Evolutionary conservation across 2,329 filamentous ascomycete genomes (phyloP).

Genomic region (Verticillium isaacii): DNA sequence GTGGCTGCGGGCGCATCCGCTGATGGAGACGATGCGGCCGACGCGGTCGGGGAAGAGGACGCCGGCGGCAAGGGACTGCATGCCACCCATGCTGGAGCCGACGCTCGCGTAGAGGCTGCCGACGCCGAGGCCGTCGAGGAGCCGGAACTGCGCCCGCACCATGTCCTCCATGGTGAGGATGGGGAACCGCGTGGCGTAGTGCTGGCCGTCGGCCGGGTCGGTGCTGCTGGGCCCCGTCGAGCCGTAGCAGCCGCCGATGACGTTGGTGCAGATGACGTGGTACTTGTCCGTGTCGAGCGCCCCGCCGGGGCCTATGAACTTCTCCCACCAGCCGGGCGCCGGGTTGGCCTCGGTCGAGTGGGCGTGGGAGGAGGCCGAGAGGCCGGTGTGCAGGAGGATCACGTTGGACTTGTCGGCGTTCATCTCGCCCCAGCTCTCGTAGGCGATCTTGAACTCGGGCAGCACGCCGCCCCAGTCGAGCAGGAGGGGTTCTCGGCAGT

Average conservation of each 20-base stretch:
- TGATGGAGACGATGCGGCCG: slow-evolving; percentile 79
- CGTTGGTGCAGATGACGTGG: slow-evolving; percentile 93
- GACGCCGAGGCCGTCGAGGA: slow-evolving; percentile 77
- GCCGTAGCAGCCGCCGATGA: slow-evolving; percentile 92
- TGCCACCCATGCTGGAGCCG: slow-evolving; percentile 95
- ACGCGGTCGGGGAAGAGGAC: slow-evolving; percentile 79
- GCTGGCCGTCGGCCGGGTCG: slow-evolving; percentile 81
- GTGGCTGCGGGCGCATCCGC: slow-evolving; percentile 88
- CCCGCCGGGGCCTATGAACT: slow-evolving; percentile 85
- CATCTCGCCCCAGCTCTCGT: slow-evolving; percentile 84
- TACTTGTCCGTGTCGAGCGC: slow-evolving; percentile 89
- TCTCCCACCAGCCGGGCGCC: slow-evolving; percentile 97
- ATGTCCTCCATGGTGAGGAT: slow-evolving; percentile 96
- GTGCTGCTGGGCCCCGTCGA: slow-evolving; percentile 86
- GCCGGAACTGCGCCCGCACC: slow-evolving; percentile 89
- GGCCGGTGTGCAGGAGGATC: slow-evolving; percentile 86
- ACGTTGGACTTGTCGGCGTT: slow-evolving; percentile 81
- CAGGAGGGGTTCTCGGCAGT: slow-evolving; percentile 67
- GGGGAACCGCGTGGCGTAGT: slow-evolving; percentile 91
- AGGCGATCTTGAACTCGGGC: slow-evolving; percentile 82
- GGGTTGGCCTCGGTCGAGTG: slow-evolving; percentile 85
- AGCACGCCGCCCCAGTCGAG: slow-evolving; percentile 96
- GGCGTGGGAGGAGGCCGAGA: slow-evolving; percentile 96
- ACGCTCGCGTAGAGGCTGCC: slow-evolving; percentile 83
- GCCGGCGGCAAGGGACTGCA: slow-evolving; percentile 90